Base-by-base conservation (phyloP, 768 basidiomycete species). In the Hygrocybe punicea region DNA sequence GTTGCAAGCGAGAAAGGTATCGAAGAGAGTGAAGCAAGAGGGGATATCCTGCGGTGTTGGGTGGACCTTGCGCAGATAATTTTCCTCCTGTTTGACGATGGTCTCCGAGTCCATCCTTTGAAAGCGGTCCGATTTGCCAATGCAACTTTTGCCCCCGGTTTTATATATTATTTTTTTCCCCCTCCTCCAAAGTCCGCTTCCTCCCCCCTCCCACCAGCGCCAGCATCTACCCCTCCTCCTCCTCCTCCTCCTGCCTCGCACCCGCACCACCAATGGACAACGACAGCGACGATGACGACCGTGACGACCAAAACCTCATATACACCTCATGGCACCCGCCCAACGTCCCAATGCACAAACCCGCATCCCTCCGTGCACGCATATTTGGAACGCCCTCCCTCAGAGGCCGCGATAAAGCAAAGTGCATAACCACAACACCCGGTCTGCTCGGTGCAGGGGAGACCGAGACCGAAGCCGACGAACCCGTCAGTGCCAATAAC, bases 21-120 rank as follows among this genome's bases (percentile, higher is more conserved):
- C 87, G 54, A 93, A 82, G 11, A 91, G 75, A 50, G 76, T 83
- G 73, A 91, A 81, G 70, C 94, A 97, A 60, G 84, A 78, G 19
- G 94, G 94, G 35, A 92, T 82, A 58, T 95, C 93, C 5, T 85
- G 86, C 14, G 82, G 70, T 0, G 85, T 87, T 6, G 91, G 92
- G 65, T 93, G 84, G 14, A 88, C 73, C 49, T 73, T 74, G 44
- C 78, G 78, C 34, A 93, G 78, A 60, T 85, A 82, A 10, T 74
- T 81, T 56, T 82, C 82, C 69, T 93, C 91, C 68, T 93, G 83
- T 64, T 77, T 77, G 44, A 88, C 78, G 1, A 76, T 77, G 9
- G 75, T 80, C 60, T 83, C 73, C 71, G 83, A 81, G 63, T 84
- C 78, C 51, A 75, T 69, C n/a, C n/a, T n/a, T n/a, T n/a, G n/a